A percentile compares a stretch with the other conserved stretches of the same genome.
Conservation (phyloP, 2,329 filamentous ascomycete species). For the Aspergillus sp. region DNA sequence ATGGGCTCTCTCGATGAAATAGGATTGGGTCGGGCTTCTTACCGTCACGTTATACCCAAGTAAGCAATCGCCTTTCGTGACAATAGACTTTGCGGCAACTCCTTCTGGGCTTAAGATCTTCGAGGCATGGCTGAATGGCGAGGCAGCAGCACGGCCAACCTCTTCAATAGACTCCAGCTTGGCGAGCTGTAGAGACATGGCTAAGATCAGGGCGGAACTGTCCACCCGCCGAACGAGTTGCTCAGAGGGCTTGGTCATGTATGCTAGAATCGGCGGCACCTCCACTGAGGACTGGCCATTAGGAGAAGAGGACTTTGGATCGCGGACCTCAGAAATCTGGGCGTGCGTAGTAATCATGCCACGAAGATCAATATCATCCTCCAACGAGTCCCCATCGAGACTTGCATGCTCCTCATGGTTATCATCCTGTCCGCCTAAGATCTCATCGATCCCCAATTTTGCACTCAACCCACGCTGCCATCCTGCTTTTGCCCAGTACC, state of each 20-base stretch:
- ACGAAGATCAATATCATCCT: conserved; percentile 57
- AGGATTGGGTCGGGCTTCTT: neutral
- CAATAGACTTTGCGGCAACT: conserved; percentile 75
- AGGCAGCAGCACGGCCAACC: conserved; percentile 56
- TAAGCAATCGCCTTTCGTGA: conserved; percentile 77
- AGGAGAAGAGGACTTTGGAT: neutral
- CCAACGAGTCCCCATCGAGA: conserved; percentile 42
- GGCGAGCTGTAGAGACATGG: conserved; percentile 80
- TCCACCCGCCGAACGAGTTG: conserved; percentile 85
- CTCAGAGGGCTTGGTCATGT: conserved; percentile 60
- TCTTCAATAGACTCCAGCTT: conserved; percentile 72
- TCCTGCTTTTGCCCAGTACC: conserved; percentile 91
- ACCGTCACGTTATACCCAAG: conserved; percentile 77
- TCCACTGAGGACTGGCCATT: neutral
- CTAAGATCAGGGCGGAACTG: conserved; percentile 76
- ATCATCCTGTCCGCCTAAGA: conserved; percentile 54
- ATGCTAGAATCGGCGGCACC: conserved; percentile 72
- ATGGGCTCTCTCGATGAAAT: too few relatives aligned
- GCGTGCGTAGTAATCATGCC: conserved; percentile 53
- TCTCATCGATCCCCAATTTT: conserved; percentile 71
- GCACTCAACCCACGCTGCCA: conserved; percentile 82
- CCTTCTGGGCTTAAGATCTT: conserved; percentile 84
- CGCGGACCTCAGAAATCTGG: conserved; percentile 11
- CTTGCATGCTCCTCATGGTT: conserved; percentile 32
- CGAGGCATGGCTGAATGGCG: conserved; percentile 72